phyloP scores from a whole-genome alignment of 1,284 basidiomycete species.

The Heterobasidion annosum region DNA sequence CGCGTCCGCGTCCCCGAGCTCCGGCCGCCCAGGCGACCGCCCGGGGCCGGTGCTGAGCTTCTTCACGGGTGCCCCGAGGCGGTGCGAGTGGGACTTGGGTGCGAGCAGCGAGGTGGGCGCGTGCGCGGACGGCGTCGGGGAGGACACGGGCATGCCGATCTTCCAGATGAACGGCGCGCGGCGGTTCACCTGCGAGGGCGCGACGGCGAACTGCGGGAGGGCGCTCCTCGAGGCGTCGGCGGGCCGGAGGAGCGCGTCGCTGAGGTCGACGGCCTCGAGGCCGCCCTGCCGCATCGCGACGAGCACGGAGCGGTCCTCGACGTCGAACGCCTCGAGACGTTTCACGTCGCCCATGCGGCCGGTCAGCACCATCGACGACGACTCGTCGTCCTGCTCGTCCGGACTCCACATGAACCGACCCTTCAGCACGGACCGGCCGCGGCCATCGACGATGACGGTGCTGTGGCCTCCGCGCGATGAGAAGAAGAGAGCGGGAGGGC shows the following conservation, averaged over 20 bases:
- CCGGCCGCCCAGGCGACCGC: constrained; percentile 40
- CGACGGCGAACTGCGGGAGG: constrained; percentile 58
- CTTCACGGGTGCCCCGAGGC: constrained; percentile 27
- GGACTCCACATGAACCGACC: constrained; percentile 69
- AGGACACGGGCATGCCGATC: constrained; percentile 58
- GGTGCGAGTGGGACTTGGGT: constrained; percentile 23
- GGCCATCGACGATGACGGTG: constrained; percentile 75
- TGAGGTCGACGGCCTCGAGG: constrained; percentile 67
- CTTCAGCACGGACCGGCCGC: constrained; percentile 74
- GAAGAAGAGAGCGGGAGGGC: constrained; percentile 80
- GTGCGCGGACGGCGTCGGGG: constrained; percentile 27
- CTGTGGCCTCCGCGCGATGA: constrained; percentile 80
- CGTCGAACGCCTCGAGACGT: constrained; percentile 69
- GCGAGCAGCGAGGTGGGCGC: constrained; percentile 28
- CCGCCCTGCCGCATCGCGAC: constrained; percentile 79
- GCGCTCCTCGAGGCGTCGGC: constrained; percentile 65
- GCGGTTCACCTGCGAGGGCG: constrained; percentile 50
- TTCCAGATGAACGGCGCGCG: constrained; percentile 70
- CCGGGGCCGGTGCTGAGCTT: constrained; percentile 37
- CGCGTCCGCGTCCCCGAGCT: constrained; percentile 46
- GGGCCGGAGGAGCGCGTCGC: constrained; percentile 66
- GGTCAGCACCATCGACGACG: constrained; percentile 14
- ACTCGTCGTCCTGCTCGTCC: constrained; percentile 48
- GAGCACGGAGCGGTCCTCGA: constrained; percentile 61
- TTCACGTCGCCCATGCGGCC: constrained; percentile 69